Base-by-base conservation (phyloP, 2,329 filamentous ascomycete genomes). In the Diplodia intermedia region DNA sequence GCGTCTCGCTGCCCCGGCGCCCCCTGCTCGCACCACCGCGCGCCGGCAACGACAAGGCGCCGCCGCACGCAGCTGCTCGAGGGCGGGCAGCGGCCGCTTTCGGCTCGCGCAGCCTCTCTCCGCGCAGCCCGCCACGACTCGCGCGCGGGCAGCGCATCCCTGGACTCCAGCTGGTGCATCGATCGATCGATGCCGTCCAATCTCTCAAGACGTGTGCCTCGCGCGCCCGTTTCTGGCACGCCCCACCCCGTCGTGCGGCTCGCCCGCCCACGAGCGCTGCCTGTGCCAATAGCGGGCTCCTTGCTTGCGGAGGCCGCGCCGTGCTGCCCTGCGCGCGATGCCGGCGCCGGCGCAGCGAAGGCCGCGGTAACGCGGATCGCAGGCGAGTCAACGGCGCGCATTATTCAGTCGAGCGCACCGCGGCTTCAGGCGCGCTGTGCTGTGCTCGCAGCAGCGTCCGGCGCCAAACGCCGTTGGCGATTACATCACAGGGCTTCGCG, bases 171-270 rank as follows among this genome's bases (percentile, higher is more conserved):
- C 33, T 55, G 62, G 62, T 49, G 63, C 63, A 63, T 63, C 66
- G 66, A 65, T 68, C 66, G 66, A 68, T 68, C 66, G 66, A 68
- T 63, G 26, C 50, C 49, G 36, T 53, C 65, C 65, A 40, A 61
- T 54, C 62, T 65, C 52, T 54, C 52, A 36, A 47, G 50, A 55
- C 52, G 50, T 65, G 50, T 55, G 62, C 50, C 66, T 67, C 56
- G 66, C 56, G 53, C 65, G 40, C 63, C 62, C 63, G 63, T 52
- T 56, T 66, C 63, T 53, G 63, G 63, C 63, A 66, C 40, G 65
- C 65, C 65, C 65, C 65, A 60, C 54, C 49, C 40, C 54, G 65
- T 40, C 52, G 36, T 56, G 63, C 63, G 63, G 63, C 63, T 66
- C 63, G 63, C 43, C 50, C 47, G 53, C 40, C 65, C 31, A 57